Evolutionary conservation across 805 yeast genomes (phyloP).

Genomic region (Candida hispaniensis): DNA sequence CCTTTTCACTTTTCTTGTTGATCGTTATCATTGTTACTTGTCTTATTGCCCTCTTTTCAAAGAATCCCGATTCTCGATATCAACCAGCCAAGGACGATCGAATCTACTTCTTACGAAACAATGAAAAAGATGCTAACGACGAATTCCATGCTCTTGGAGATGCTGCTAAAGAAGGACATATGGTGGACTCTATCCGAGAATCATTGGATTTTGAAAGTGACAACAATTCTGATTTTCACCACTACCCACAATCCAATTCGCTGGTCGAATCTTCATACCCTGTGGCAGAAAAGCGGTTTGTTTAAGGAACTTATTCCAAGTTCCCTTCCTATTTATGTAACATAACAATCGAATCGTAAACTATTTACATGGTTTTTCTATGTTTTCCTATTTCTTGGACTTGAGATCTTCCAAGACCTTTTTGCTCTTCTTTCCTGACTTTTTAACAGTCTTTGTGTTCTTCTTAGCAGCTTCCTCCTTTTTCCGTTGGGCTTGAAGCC

Average conservation of each 20-base stretch:
- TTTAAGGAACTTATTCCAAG: conserved; percentile 3
- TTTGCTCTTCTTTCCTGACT: no score
- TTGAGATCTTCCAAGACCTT: no score
- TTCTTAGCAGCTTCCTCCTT: no score
- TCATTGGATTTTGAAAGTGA: conserved; percentile 4
- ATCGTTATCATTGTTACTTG: conserved; percentile 59
- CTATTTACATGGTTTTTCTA: background rate
- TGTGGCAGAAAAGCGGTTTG: conserved; percentile 12
- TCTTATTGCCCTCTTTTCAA: conserved; percentile 52
- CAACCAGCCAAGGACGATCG: conserved; percentile 88
- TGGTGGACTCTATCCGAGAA: background rate
- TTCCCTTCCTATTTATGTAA: no score
- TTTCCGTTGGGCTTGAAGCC: no score
- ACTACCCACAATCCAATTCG: conserved; percentile 14
- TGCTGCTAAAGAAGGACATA: conserved; percentile 72
- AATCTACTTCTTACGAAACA: conserved; percentile 62
- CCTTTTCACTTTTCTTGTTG: conserved; percentile 66
- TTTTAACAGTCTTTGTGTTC: no score
- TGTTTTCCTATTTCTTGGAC: conserved; percentile 1
- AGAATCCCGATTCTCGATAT: conserved; percentile 81
- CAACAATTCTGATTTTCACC: conserved; percentile 9
- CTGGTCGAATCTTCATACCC: conserved; percentile 6
- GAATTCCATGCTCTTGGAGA: conserved; percentile 59
- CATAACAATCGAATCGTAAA: no score
- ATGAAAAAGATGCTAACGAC: conserved; percentile 26